A percentile compares a stretch with the other conserved stretches of the same genome.
These are phyloP conservation scores for Aspergillus aculeatus DNA, from an alignment of 2,329 filamentous ascomycete species.

Conservation along the genomic window DNA sequence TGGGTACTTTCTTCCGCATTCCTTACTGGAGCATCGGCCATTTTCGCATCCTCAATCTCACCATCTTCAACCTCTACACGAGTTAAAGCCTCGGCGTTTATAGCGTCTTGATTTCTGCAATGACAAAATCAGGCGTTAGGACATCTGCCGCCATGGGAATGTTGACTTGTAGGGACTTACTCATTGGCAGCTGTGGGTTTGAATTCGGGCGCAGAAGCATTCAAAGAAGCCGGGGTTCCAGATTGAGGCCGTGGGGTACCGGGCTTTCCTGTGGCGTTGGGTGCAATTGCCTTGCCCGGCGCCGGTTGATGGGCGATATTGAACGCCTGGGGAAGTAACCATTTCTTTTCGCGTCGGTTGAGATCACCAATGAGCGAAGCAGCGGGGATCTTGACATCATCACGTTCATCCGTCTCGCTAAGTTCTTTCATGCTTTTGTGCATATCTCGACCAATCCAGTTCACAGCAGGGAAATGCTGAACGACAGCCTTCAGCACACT, in stretches of 20 bases:
- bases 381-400: slow-evolving; percentile 51
- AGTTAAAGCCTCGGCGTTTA: slow-evolving; percentile 24
- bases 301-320: slow-evolving; percentile 33
- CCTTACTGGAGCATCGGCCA: slow-evolving; percentile 33
- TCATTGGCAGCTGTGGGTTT: slow-evolving; percentile 32
- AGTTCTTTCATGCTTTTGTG: slow-evolving; percentile 44
- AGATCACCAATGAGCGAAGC: slow-evolving; percentile 51
- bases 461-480: slow-evolving; percentile 81
- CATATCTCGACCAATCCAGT: slow-evolving; percentile 70
- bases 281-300: slow-evolving; percentile 16
- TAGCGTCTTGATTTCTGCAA: slow-evolving; percentile 29
- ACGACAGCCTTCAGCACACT: slow-evolving; percentile 79
- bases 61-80: slow-evolving; percentile 45
- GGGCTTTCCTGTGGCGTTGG: slow-evolving; percentile 27
- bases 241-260: slow-evolving; percentile 29
- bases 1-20: slow-evolving; percentile 8
- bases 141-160: background rate
- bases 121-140: slow-evolving; percentile 20
- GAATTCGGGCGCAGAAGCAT: slow-evolving; percentile 44
- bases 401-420: slow-evolving; percentile 46
- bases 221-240: slow-evolving; percentile 37
- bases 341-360: slow-evolving; percentile 49
- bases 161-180: slow-evolving; percentile 32
- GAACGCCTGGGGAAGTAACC: slow-evolving; percentile 50
- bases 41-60: slow-evolving; percentile 48